phyloP scores from a whole-genome alignment of 2,329 filamentous ascomycete genomes.

The Scedosporium minutisporum region DNA sequence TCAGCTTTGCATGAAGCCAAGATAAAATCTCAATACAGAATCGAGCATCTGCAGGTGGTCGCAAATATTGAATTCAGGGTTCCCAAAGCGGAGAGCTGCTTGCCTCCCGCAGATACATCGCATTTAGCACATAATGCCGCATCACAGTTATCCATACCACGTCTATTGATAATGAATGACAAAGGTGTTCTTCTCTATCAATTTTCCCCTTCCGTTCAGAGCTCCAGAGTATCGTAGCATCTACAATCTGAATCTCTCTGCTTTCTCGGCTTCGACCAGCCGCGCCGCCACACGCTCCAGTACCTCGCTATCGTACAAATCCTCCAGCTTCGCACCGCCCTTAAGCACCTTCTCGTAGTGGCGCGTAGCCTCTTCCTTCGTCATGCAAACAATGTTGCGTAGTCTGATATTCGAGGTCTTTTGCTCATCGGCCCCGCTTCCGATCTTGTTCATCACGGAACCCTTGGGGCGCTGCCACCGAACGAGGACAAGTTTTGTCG shows the following conservation, averaged over 20 bases:
- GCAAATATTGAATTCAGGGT: background rate
- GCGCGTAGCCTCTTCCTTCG: constrained; percentile 72
- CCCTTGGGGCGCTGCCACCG: constrained; percentile 63
- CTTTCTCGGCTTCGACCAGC: constrained; percentile 55
- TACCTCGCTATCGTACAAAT: constrained; percentile 63
- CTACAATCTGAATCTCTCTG: constrained; percentile 41
- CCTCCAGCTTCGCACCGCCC: constrained; percentile 54
- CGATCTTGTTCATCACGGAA: constrained; percentile 49
- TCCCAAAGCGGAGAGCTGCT: background rate
- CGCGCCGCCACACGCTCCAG: constrained; percentile 58
- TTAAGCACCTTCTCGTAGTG: constrained; percentile 76
- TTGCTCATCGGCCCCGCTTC: constrained; percentile 61
- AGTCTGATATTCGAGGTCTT: constrained; percentile 62
- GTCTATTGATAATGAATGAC: background rate
- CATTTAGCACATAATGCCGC: background rate
- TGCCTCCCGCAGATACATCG: background rate
- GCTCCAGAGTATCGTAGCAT: background rate
- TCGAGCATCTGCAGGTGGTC: background rate
- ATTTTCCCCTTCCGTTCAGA: background rate
- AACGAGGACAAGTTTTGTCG: constrained; percentile 69
- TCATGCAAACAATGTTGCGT: constrained; percentile 77
- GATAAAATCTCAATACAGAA: background rate
- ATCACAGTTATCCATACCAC: background rate
- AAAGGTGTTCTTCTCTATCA: background rate
- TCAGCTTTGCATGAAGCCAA: constrained; percentile 7